Evolutionary conservation across 129 eudicot species (phyloP).

Genomic region (Flaveria ramosissima): DNA sequence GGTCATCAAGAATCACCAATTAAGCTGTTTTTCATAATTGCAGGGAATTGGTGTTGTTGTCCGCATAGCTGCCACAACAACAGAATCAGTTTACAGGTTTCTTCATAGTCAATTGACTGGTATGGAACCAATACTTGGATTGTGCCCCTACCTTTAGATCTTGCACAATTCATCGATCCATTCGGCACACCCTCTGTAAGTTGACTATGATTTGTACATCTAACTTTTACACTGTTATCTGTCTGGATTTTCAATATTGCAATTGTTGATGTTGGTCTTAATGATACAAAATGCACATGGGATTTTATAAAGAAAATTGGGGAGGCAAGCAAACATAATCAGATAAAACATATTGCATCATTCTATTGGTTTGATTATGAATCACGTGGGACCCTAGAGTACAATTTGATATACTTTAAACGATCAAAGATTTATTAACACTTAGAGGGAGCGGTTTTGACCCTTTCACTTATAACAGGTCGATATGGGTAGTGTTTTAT

Average conservation of each 20-base stretch:
- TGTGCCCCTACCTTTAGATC: constrained; percentile 58
- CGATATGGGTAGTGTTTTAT: background rate
- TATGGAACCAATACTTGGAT: constrained; percentile 78
- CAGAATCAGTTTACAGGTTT: constrained; percentile 83
- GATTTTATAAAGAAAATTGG: background rate
- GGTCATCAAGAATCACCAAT: background rate
- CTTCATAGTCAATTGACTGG: constrained; percentile 66
- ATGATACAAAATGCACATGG: background rate
- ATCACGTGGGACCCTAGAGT: background rate
- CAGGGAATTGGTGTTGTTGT: constrained; percentile 71
- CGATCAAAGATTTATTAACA: background rate
- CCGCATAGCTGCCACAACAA: constrained; percentile 79
- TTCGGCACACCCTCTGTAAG: background rate
- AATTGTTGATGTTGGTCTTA: background rate
- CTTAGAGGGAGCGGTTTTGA: background rate
- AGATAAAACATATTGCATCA: background rate
- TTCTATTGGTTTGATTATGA: constrained; percentile 14
- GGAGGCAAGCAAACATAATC: background rate
- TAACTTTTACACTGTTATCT: background rate
- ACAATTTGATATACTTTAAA: background rate
- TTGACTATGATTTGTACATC: background rate
- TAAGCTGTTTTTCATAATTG: background rate
- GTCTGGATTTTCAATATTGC: background rate
- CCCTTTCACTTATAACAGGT: background rate
- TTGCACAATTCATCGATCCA: background rate